phyloP scores from a whole-genome alignment of 2,329 filamentous ascomycete genomes.

The Ceratocystis destructans region DNA sequence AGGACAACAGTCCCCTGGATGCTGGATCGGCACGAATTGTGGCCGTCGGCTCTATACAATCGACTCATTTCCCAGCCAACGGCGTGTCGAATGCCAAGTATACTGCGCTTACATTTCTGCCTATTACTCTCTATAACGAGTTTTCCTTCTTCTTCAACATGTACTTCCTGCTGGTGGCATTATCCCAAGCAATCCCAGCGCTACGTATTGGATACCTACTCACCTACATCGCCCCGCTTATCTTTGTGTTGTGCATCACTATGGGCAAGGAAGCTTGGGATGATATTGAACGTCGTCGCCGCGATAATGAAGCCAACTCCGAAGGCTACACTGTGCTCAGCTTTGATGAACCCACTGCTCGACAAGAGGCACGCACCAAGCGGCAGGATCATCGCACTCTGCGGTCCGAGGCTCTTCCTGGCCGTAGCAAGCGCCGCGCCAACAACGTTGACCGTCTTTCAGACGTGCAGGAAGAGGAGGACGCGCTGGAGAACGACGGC shows the following conservation, averaged over 20 bases:
- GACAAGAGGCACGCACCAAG: constrained; percentile 24
- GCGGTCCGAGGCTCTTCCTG: constrained; percentile 31
- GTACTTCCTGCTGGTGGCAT: constrained; percentile 89
- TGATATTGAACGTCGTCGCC: constrained; percentile 70
- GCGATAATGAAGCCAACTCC: constrained; percentile 88
- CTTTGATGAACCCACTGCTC: constrained; percentile 45
- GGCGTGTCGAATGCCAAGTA: constrained; percentile 96
- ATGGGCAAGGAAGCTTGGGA: constrained; percentile 93
- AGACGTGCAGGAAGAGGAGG: constrained; percentile 58
- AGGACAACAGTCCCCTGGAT: constrained; percentile 42
- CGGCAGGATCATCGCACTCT: constrained; percentile 24
- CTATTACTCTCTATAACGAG: constrained; percentile 90
- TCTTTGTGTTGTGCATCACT: constrained; percentile 82
- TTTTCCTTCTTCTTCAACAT: constrained; percentile 99
- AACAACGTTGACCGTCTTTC: constrained; percentile 32
- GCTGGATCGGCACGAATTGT: constrained; percentile 61
- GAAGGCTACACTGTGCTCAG: constrained; percentile 70
- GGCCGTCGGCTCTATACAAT: constrained; percentile 59
- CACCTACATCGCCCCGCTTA: constrained; percentile 84
- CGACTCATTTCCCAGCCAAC: constrained; percentile 72
- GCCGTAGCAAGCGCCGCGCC: constrained; percentile 16
- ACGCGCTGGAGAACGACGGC: constrained; percentile 35
- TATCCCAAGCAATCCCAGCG: constrained; percentile 83
- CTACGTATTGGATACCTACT: constrained; percentile 87
- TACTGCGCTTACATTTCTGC: constrained; percentile 85